Evolutionary conservation across 768 basidiomycete species (phyloP), one percentile per base, ranked within the genome.

Genomic region (Mycena albidolilacea): DNA sequence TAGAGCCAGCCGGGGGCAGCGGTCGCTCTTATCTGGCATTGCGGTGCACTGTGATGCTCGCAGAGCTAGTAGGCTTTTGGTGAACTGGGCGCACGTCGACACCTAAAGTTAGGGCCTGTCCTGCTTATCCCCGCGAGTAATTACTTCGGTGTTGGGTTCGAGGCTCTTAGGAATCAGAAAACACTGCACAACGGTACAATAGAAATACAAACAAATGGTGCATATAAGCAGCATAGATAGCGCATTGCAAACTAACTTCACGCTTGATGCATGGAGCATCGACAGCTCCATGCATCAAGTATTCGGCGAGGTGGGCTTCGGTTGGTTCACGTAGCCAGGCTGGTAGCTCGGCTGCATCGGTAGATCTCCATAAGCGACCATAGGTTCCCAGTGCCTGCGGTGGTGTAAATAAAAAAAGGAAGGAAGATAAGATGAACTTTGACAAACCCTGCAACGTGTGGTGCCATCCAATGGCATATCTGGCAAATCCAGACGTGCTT

Each of bases 401-500:
- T 67, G 12, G 46, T 54, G 55, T 58, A 46, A 67, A 30, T 14
- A 38, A 37, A 62, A 7, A 30, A 44, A 70, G 41, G 46, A 9
- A 44, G 19, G 55, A 62, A 55, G 41, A 41, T 30, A 52, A 41
- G 43, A 41, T 35, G 23, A 62, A 62, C n/a, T 37, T 61, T 65
- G 23, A 80, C 88, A 75, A 64, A 91, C 91, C 86, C 87, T 70
- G 83, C 79, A 76, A 87, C 86, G 77, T 86, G 83, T 3, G 86
- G 85, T 11, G 87, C 85, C 70, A 84, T 86, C 87, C 92, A 92
- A 69, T 91, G 89, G 78, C 93, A 95, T 71, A 91, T 93, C 30
- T 85, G 85, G 80, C 93, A 95, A 69, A 91, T 78, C 91, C 93
- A 94, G 63, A 95, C 82, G 66, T 88, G 88, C 66, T 87, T 88